Evolutionary conservation across 371 early-diverging fungal species (phyloP), one percentile per base, ranked within the genome.

Genomic region (Mortierella sp.): DNA sequence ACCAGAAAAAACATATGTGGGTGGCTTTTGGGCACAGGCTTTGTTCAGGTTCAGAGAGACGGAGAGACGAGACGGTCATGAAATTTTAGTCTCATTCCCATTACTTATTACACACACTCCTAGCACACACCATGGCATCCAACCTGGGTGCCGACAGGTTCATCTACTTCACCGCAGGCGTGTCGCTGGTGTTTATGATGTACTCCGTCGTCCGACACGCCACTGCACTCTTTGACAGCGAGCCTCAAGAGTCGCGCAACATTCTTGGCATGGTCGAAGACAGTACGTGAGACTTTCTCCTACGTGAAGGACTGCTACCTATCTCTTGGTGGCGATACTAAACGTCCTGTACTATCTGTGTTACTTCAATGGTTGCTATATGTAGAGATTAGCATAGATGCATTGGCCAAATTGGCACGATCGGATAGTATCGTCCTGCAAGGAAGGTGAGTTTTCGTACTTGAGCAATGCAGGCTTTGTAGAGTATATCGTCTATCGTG

Each of bases 371-470:
- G 43, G 16, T 63, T 16, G 44, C 6, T 29, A 27, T n/a, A 75
- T 18, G 32, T 75, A 92, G 93, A 90, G 68, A 91, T 93, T 58
- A 87, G 88, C 63, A 81, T 92, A 38, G 89, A 90, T 32, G 89
- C 93, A 14, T 81, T 95, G 68, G 93, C 91, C 0, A 91, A 93
- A 71, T 83, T 95, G 51, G 92, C 91, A 0, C 91, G 93, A 58
- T 94, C 93, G 8, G 89, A 90, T 48, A 92, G 93, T 87, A 89
- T 92, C 32, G 91, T 90, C n/a, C 88, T 94, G n/a, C 92, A 93
- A 74, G 93, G 93, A 80, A 93, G 94, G 95, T 95, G 80, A 48
- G 35, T 16, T 6, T 29, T 18, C 5, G 16, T 35, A 63, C 11
- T 14, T 46, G 14, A 46, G 3, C 65, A 71, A 21, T 16, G 35